Evolutionary conservation across 768 basidiomycete genomes (phyloP).

Genomic region (Pleurotus cornucopiae): DNA sequence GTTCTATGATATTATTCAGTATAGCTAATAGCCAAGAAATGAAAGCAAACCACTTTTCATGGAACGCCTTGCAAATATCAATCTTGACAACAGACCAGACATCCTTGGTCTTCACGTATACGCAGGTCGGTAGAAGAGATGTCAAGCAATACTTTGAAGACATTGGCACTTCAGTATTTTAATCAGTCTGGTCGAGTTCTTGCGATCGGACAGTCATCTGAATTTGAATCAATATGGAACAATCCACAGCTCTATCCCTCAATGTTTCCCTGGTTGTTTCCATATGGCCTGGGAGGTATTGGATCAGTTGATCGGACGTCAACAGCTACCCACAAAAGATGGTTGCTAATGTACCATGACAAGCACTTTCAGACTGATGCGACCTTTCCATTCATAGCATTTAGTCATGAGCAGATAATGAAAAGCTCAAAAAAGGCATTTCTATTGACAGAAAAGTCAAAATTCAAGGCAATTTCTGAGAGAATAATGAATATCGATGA

Average conservation of each 20-base stretch:
- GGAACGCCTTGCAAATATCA: not conserved
- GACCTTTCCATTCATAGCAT: constrained; percentile 31
- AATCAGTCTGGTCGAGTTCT: constrained; percentile 20
- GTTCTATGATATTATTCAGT: no score
- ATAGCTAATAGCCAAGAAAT: no score
- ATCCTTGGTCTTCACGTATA: no score
- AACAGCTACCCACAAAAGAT: constrained; percentile 19
- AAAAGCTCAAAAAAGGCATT: constrained; percentile 11
- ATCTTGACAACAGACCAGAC: not conserved
- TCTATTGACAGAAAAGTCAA: constrained; percentile 12
- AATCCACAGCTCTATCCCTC: constrained; percentile 29
- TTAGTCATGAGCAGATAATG: constrained; percentile 35
- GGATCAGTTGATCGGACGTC: constrained; percentile 17
- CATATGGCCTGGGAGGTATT: constrained; percentile 33
- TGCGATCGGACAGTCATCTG: constrained; percentile 20
- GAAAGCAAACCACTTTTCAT: not conserved
- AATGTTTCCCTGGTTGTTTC: constrained; percentile 39
- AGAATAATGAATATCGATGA: constrained; percentile 13
- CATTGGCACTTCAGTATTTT: constrained; percentile 22
- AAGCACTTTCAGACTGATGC: constrained; percentile 33
- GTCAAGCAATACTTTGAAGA: constrained; percentile 13
- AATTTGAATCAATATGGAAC: constrained; percentile 25
- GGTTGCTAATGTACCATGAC: constrained; percentile 33
- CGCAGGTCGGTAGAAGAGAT: constrained; percentile 5
- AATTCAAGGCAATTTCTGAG: constrained; percentile 15